A percentile compares a stretch with the other conserved stretches of the same genome.
Evolutionary conservation across 1,284 basidiomycete species (phyloP).

Genomic region (Apiotrichum sp.): DNA sequence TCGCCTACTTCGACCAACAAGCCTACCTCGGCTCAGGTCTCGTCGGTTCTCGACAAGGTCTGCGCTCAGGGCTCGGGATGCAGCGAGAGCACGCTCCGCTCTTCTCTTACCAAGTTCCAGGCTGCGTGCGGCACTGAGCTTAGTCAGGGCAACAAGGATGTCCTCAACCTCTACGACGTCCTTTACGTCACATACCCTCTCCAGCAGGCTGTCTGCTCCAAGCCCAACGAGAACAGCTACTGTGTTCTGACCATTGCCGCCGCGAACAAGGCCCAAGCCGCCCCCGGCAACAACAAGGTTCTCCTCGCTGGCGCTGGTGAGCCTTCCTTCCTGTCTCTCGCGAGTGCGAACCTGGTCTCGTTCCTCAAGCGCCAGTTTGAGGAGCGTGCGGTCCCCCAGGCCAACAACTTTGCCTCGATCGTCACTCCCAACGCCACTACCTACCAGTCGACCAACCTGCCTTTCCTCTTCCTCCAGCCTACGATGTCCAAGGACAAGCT

Average conservation of each 20-base stretch:
- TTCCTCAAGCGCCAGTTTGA: slow-evolving; percentile 10
- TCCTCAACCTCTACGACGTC: slow-evolving; percentile 65
- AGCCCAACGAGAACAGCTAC: slow-evolving; percentile 59
- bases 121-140: slow-evolving; percentile 64
- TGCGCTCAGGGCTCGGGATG: slow-evolving; percentile 57
- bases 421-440: slow-evolving; percentile 61
- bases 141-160: slow-evolving; percentile 47
- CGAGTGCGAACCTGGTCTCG: neutral
- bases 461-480: slow-evolving; percentile 70
- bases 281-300: slow-evolving; percentile 17
- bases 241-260: slow-evolving; percentile 55
- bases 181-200: slow-evolving; percentile 67
- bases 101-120: slow-evolving; percentile 63
- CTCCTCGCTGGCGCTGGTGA: slow-evolving; percentile 12
- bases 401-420: slow-evolving; percentile 32
- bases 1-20: slow-evolving; percentile 54
- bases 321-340: slow-evolving; percentile 1
- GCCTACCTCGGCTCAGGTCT: slow-evolving; percentile 52
- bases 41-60: slow-evolving; percentile 55
- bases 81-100: slow-evolving; percentile 56
- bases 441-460: slow-evolving; percentile 59
- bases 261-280: slow-evolving; percentile 22
- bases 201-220: slow-evolving; percentile 62
- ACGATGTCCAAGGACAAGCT: slow-evolving; percentile 53
- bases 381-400: slow-evolving; percentile 12